These are phyloP conservation scores for Scedosporium dehoogii DNA, from an alignment of 2,329 filamentous ascomycete species.

Conservation along the genomic window DNA sequence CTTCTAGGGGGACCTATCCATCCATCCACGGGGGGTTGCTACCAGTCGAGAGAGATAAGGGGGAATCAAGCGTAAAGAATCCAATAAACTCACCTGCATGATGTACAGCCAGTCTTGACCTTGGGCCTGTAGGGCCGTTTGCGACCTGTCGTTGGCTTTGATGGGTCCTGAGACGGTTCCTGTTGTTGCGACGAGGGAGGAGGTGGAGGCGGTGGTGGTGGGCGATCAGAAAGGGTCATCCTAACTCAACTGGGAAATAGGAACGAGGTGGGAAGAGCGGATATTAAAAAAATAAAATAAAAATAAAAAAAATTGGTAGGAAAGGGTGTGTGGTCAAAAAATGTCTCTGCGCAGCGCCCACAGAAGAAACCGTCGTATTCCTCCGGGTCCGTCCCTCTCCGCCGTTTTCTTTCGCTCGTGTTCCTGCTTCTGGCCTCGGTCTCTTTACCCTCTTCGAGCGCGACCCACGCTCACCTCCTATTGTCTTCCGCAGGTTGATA, in stretches of 20 bases:
- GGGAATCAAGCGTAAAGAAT: neutral
- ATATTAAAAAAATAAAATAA: neutral
- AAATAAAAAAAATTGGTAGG: neutral
- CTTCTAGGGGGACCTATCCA: neutral
- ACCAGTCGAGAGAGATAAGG: neutral
- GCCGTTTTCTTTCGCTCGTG: neutral
- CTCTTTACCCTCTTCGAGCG: neutral
- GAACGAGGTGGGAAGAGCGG: neutral
- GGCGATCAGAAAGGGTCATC: conserved; percentile 2
- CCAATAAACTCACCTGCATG: conserved; percentile 27
- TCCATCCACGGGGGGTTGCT: neutral
- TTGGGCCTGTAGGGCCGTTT: conserved; percentile 16
- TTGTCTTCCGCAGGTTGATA: neutral
- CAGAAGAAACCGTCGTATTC: neutral
- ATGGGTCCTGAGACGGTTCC: neutral
- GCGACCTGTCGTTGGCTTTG: neutral
- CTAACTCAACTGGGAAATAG: conserved; percentile 6
- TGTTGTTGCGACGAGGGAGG: neutral
- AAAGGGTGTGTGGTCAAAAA: neutral
- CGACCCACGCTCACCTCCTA: neutral
- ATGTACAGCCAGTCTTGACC: conserved; percentile 31
- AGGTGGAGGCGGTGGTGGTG: neutral
- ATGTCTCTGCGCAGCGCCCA: neutral
- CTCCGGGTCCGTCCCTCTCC: neutral
- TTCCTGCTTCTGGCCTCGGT: neutral